Conservation (phyloP, 225 moss, liverwort and hornwort genomes). For the Anthoceros angustus region DNA sequence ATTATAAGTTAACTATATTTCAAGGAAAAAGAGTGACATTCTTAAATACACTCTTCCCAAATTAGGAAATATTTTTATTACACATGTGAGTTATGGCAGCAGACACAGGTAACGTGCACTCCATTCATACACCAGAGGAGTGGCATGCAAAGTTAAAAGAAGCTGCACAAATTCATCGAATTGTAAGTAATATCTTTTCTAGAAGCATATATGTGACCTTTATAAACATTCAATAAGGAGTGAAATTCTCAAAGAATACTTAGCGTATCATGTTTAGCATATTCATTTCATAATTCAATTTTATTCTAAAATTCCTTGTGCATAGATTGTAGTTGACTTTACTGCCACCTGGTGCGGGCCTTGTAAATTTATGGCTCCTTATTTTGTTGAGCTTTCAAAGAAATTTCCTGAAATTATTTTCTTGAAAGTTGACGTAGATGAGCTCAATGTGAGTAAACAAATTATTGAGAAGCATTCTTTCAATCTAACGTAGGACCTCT, state of each 20-base stretch:
- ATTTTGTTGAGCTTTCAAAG: conserved; percentile 17
- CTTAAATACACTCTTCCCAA: too few relatives aligned
- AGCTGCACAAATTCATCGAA: neutral
- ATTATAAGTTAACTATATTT: too few relatives aligned
- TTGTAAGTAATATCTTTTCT: neutral
- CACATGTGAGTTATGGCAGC: neutral
- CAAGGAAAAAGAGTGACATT: too few relatives aligned
- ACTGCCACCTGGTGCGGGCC: conserved; percentile 10
- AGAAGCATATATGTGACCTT: neutral
- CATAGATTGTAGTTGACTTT: conserved; percentile 6
- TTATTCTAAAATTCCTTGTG: neutral
- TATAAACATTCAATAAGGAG: neutral
- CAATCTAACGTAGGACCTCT: neutral
- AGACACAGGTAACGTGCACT: conserved; percentile 1
- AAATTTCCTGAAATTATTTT: conserved; percentile 6
- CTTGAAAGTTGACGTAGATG: conserved; percentile 10
- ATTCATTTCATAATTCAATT: neutral
- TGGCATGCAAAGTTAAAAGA: neutral
- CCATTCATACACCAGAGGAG: neutral
- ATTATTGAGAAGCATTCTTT: neutral
- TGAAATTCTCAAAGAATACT: neutral
- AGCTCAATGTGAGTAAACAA: conserved; percentile 1
- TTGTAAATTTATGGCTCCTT: conserved; percentile 10
- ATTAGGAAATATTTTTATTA: too few relatives aligned
- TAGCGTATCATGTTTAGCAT: neutral